Conservation (phyloP, 495 filamentous ascomycete species). For the Antarctomyces pellizariae region DNA sequence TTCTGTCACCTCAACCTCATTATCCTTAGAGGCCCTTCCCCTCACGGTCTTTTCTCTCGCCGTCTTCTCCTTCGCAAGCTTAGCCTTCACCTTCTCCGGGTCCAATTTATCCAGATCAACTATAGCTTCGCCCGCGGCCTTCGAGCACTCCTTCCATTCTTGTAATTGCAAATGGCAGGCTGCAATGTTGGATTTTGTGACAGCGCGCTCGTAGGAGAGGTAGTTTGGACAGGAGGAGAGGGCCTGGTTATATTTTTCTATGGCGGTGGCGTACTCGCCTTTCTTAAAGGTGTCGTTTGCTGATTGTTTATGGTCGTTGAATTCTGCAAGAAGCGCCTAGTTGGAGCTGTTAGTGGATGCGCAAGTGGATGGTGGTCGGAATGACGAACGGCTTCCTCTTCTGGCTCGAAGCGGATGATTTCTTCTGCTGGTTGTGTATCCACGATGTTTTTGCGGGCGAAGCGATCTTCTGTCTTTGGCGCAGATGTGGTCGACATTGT, state of each 20-base stretch:
- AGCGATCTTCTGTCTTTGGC: slow-evolving; percentile 1
- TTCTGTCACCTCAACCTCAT: slow-evolving; percentile 24
- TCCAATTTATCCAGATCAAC: slow-evolving; percentile 44
- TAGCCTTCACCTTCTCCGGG: no score
- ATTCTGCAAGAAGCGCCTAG: slow-evolving; percentile 45
- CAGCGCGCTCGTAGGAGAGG: slow-evolving; percentile 73
- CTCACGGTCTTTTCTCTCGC: slow-evolving; percentile 8
- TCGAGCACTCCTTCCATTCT: slow-evolving; percentile 68
- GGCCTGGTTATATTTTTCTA: slow-evolving; percentile 72
- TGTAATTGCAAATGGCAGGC: slow-evolving; percentile 76
- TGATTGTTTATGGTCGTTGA: slow-evolving; percentile 46
- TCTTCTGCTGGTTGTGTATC: slow-evolving; percentile 7
- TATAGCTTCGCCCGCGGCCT: slow-evolving; percentile 46
- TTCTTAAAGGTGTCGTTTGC: slow-evolving; percentile 59
- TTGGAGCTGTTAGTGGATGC: slow-evolving; percentile 4
- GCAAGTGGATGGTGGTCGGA: not conserved
- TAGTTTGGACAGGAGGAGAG: slow-evolving; percentile 65
- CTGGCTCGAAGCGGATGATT: slow-evolving; percentile 33
- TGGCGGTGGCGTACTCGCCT: slow-evolving; percentile 57
- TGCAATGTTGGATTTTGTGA: slow-evolving; percentile 67
- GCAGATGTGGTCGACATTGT: no score
- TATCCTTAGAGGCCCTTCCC: slow-evolving; percentile 7
- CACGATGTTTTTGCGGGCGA: no score
- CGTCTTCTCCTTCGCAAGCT: slow-evolving; percentile 6
- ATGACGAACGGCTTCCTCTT: slow-evolving; percentile 47